Evolutionary conservation across 2,329 filamentous ascomycete species (phyloP).

Genomic region (Whalleya microplaca): DNA sequence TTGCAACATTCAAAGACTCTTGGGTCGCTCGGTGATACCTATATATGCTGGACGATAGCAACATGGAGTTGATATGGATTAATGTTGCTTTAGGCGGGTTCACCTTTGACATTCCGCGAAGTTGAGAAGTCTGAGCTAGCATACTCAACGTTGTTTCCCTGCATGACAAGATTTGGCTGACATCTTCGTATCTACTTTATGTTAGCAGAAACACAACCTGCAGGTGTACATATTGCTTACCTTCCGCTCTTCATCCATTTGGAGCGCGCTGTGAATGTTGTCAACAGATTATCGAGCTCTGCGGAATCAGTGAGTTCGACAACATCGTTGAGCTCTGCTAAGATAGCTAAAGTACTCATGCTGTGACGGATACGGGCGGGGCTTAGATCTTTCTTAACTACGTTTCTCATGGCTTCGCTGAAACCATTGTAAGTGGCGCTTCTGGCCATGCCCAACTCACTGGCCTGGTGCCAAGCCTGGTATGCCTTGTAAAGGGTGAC

Average conservation of each 20-base stretch:
- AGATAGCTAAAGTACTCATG: constrained; percentile 67
- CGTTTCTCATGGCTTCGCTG: constrained; percentile 59
- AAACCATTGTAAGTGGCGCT: constrained; percentile 67
- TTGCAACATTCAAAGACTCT: constrained; percentile 84
- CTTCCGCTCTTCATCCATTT: constrained; percentile 83
- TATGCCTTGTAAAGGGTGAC: constrained; percentile 79
- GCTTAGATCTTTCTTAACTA: constrained; percentile 54
- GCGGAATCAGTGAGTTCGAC: constrained; percentile 62
- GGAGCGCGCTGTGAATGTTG: constrained; percentile 66
- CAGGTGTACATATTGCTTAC: constrained; percentile 50
- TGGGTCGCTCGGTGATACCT: constrained; percentile 81
- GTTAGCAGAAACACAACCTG: constrained; percentile 24
- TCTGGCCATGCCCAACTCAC: constrained; percentile 56
- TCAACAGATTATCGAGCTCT: constrained; percentile 65
- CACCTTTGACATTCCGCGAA: constrained; percentile 65
- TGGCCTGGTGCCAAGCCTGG: constrained; percentile 73
- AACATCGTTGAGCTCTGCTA: constrained; percentile 83
- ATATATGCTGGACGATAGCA: constrained; percentile 75
- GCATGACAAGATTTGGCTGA: constrained; percentile 79
- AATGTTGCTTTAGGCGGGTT: constrained; percentile 67
- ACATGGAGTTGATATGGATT: constrained; percentile 75
- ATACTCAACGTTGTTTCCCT: constrained; percentile 82
- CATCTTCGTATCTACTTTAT: constrained; percentile 67
- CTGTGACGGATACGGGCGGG: constrained; percentile 57
- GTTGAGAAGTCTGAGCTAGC: constrained; percentile 69